Conservation (phyloP, 208 protist genomes). For the Leptomonas pyrrhocoris region DNA sequence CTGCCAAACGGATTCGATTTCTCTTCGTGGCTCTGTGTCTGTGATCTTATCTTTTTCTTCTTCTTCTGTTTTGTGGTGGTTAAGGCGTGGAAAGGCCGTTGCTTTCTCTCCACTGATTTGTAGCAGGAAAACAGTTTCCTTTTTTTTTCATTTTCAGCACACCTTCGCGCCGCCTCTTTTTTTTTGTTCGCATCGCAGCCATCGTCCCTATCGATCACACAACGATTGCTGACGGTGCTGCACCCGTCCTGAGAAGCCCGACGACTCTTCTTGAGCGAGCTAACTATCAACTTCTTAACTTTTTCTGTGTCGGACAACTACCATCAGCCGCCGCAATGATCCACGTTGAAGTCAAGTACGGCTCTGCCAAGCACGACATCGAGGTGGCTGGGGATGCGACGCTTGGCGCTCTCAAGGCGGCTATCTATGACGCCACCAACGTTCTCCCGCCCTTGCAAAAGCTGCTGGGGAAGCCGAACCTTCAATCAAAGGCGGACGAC, state of each 20-base stretch:
- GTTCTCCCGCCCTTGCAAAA: slow-evolving; percentile 58
- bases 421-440: slow-evolving; percentile 38
- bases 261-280: no score
- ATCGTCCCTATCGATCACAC: no score
- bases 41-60: neutral
- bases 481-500: slow-evolving; percentile 49
- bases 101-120: no score
- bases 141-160: no score
- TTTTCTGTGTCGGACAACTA: neutral
- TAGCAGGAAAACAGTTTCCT: no score
- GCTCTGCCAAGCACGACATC: slow-evolving; percentile 36
- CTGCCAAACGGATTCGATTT: neutral
- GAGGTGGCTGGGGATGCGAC: slow-evolving; percentile 50
- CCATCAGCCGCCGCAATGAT: slow-evolving; percentile 20
- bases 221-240: no score
- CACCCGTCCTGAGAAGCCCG: no score
- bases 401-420: slow-evolving; percentile 42
- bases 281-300: neutral
- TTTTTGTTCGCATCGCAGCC: no score
- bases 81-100: no score
- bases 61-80: neutral
- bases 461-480: slow-evolving; percentile 54
- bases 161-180: no score
- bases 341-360: slow-evolving; percentile 60
- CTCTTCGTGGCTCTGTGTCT: neutral